Evolutionary conservation across 495 filamentous ascomycete species (phyloP).

Genomic region (Rhizodiscina lignyota): DNA sequence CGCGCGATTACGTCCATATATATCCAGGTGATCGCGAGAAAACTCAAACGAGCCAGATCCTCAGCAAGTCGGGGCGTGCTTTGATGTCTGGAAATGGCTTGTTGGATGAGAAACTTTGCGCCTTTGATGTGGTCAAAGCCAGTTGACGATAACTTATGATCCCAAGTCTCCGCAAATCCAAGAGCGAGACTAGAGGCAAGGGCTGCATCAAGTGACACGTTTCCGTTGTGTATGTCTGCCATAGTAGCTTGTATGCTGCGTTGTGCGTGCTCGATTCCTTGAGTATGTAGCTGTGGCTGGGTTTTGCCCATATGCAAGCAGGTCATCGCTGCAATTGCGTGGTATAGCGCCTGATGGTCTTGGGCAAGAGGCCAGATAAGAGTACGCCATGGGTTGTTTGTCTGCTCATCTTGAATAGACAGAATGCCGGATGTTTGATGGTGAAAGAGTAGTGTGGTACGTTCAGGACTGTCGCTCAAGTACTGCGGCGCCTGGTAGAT

Average conservation of each 20-base stretch:
- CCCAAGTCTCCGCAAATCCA: constrained; percentile 67
- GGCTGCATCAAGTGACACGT: constrained; percentile 47
- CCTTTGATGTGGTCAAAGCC: constrained; percentile 59
- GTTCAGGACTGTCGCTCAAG: constrained; percentile 37
- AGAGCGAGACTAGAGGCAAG: constrained; percentile 58
- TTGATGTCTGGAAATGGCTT: too few relatives aligned
- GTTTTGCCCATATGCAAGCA: constrained; percentile 57
- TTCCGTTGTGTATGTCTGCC: constrained; percentile 34
- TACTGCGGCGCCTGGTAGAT: constrained; percentile 29
- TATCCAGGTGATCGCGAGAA: constrained; percentile 63
- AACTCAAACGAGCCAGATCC: constrained; percentile 36
- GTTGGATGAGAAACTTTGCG: constrained; percentile 46
- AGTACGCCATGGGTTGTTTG: constrained; percentile 65
- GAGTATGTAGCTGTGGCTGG: constrained; percentile 35
- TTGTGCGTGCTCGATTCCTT: constrained; percentile 61
- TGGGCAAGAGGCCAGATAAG: constrained; percentile 56
- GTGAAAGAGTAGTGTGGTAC: constrained; percentile 51
- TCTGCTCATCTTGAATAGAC: constrained; percentile 54
- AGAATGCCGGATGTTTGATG: constrained; percentile 59
- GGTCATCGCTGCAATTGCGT: constrained; percentile 61
- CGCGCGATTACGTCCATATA: constrained; percentile 74
- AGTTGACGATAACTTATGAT: constrained; percentile 55
- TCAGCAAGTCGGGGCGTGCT: too few relatives aligned
- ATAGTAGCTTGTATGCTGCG: too few relatives aligned
- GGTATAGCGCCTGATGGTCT: constrained; percentile 51